Evolutionary conservation across 192 early-diverging fungal species (phyloP).

Genomic region (Podila clonocystis): DNA sequence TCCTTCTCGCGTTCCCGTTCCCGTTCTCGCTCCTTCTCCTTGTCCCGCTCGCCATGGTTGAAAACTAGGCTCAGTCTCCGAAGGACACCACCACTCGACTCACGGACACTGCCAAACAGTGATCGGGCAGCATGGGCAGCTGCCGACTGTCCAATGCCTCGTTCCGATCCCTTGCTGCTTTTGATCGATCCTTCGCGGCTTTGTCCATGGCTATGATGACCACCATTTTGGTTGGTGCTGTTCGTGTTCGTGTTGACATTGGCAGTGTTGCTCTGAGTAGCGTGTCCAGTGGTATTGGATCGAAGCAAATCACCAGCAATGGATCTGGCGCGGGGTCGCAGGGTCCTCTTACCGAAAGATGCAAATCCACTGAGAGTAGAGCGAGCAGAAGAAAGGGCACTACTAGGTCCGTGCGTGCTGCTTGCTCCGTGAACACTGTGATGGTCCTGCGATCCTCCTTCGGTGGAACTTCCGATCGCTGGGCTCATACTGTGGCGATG

Average conservation of each 20-base stretch:
- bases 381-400: slow-evolving; percentile 26
- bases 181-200: slow-evolving; percentile 50
- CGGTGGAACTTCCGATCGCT: slow-evolving; percentile 1
- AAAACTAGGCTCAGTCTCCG: slow-evolving; percentile 44
- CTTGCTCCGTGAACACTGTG: slow-evolving; percentile 37
- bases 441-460: slow-evolving; percentile 5
- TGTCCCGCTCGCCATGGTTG: slow-evolving; percentile 41
- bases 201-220: slow-evolving; percentile 6
- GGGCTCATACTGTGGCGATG: slow-evolving; percentile 50
- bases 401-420: slow-evolving; percentile 39
- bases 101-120: slow-evolving; percentile 50
- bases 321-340: slow-evolving; percentile 40
- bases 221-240: background rate
- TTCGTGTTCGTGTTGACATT: slow-evolving; percentile 2
- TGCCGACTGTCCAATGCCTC: slow-evolving; percentile 43
- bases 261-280: background rate
- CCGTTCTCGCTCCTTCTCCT: slow-evolving; percentile 37
- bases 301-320: slow-evolving; percentile 29
- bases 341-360: slow-evolving; percentile 43
- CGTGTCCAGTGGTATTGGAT: slow-evolving; percentile 40
- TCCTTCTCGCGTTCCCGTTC: slow-evolving; percentile 5
- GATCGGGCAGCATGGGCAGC: slow-evolving; percentile 47
- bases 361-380: slow-evolving; percentile 47
- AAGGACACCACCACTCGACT: slow-evolving; percentile 50
- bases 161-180: slow-evolving; percentile 45